Percentiles rank a stretch among this genome's conserved stretches.
phyloP scores from a whole-genome alignment of 768 basidiomycete species.

The Tulasnella sp. region DNA sequence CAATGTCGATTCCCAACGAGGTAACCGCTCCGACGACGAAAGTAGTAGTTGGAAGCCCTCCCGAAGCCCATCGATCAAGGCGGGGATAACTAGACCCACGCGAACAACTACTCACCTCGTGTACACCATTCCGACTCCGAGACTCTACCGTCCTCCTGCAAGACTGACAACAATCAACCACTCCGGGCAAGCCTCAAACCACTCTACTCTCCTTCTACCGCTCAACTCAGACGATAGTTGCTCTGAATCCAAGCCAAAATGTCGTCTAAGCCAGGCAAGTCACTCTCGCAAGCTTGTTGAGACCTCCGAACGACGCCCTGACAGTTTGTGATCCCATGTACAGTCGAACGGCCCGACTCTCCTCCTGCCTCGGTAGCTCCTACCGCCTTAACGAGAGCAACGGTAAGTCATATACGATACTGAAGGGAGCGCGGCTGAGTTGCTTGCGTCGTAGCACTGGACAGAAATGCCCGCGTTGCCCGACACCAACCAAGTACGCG shows the following conservation, averaged over 20 bases:
- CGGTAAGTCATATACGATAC: background rate
- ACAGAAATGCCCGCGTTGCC: constrained; percentile 35
- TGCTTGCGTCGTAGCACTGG: constrained; percentile 18
- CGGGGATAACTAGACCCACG: background rate
- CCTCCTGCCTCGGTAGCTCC: constrained; percentile 17
- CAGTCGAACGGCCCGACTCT: background rate
- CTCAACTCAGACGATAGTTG: background rate
- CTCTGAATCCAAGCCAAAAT: background rate
- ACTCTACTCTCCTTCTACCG: background rate
- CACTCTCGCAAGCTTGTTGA: background rate
- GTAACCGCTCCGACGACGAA: background rate
- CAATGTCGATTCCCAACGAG: background rate
- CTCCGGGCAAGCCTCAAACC: background rate
- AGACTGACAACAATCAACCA: background rate
- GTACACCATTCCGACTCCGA: constrained; percentile 10
- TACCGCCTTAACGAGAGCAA: background rate
- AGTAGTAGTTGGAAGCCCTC: background rate
- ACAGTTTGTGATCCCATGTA: background rate
- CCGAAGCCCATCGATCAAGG: constrained; percentile 5
- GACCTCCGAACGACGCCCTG: background rate
- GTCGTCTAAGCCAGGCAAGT: background rate
- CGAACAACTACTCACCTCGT: background rate
- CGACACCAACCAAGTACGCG: constrained; percentile 38
- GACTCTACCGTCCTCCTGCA: constrained; percentile 9
- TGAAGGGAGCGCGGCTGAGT: background rate